Evolutionary conservation across 208 protist genomes (phyloP).

Genomic region (Leishmania lainsoni): DNA sequence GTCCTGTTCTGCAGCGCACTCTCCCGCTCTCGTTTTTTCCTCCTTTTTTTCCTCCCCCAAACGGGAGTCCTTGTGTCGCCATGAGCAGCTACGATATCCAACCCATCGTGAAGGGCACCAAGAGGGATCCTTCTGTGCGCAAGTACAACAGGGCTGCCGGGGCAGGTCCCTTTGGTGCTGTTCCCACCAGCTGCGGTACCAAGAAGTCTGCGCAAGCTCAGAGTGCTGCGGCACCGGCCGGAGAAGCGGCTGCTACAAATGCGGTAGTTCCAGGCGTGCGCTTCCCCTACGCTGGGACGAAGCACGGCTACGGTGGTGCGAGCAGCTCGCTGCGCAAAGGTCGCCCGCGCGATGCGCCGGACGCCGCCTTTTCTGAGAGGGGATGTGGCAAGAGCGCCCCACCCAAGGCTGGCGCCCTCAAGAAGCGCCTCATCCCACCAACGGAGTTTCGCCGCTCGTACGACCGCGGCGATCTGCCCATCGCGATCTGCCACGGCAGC

Average conservation of each 20-base stretch:
- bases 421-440: slow-evolving; percentile 73
- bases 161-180: slow-evolving; percentile 85
- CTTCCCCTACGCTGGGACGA: slow-evolving; percentile 76
- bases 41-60: background rate
- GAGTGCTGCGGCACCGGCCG: slow-evolving; percentile 5
- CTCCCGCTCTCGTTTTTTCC: background rate
- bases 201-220: slow-evolving; percentile 42
- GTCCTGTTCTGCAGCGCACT: background rate
- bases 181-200: slow-evolving; percentile 49
- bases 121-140: slow-evolving; percentile 70
- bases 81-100: slow-evolving; percentile 91
- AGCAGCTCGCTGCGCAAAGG: slow-evolving; percentile 90
- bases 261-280: slow-evolving; percentile 36
- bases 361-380: slow-evolving; percentile 81
- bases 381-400: slow-evolving; percentile 79
- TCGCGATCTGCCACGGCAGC: slow-evolving; percentile 94
- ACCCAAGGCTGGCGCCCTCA: slow-evolving; percentile 90
- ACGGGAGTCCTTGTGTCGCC: background rate
- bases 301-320: slow-evolving; percentile 83
- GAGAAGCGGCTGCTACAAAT: slow-evolving; percentile 16
- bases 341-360: slow-evolving; percentile 51
- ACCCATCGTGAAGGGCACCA: slow-evolving; percentile 87
- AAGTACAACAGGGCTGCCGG: slow-evolving; percentile 86
- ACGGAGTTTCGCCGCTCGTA: slow-evolving; percentile 98
- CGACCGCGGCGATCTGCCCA: slow-evolving; percentile 98